Evolutionary conservation across 2,329 filamentous ascomycete genomes (phyloP).

Genomic region (Hirsutella thompsonii): DNA sequence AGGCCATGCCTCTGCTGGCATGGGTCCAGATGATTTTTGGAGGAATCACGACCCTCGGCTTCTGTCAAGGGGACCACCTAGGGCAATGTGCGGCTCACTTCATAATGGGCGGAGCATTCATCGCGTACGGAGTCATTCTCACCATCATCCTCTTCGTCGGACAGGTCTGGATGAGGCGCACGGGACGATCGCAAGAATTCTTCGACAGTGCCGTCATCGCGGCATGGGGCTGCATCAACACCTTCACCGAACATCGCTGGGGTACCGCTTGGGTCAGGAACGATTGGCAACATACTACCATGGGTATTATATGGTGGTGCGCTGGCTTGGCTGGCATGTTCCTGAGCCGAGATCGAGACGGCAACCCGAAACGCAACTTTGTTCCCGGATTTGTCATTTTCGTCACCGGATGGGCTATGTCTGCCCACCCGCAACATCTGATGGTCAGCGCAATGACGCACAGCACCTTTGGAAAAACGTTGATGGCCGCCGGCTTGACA

Average conservation of each 20-base stretch:
- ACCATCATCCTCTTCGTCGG: conserved; percentile 80
- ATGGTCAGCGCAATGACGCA: conserved; percentile 82
- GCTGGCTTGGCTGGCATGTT: conserved; percentile 85
- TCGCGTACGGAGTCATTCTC: conserved; percentile 81
- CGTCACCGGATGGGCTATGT: conserved; percentile 93
- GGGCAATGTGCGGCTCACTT: conserved; percentile 94
- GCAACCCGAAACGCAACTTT: conserved; percentile 81
- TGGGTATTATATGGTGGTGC: conserved; percentile 99
- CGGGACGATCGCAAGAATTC: conserved; percentile 87
- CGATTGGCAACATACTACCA: conserved; percentile 95
- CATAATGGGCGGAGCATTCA: conserved; percentile 96
- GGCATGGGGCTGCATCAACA: conserved; percentile 93
- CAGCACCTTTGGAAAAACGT: conserved; percentile 79
- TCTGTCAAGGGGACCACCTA: conserved; percentile 81
- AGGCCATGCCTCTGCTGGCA: conserved; percentile 69
- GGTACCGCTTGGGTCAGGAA: conserved; percentile 80
- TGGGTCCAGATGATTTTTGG: conserved; percentile 97
- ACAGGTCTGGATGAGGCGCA: conserved; percentile 71
- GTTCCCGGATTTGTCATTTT: conserved; percentile 85
- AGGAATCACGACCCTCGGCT: conserved; percentile 81
- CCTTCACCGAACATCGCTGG: conserved; percentile 96
- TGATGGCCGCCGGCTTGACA: conserved; percentile 78
- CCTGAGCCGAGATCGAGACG: conserved; percentile 75
- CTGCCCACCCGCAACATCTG: conserved; percentile 72
- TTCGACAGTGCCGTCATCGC: conserved; percentile 88